phyloP scores from a whole-genome alignment of 2,329 filamentous ascomycete species.

The Cercospora zeae-maydis region DNA sequence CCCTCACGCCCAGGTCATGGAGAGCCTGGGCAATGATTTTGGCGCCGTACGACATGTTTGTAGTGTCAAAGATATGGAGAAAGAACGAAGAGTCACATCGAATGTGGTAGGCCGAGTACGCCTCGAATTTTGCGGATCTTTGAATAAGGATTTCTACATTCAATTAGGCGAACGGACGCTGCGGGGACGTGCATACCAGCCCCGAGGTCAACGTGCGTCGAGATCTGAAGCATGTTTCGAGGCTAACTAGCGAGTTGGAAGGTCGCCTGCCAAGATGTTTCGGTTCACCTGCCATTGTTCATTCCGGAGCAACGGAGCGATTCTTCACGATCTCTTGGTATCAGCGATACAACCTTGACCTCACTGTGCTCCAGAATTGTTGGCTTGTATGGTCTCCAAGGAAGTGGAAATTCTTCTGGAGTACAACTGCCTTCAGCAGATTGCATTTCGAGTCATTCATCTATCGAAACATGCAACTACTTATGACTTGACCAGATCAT shows the following conservation, averaged over 20 bases:
- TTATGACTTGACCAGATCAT: conserved; percentile 17
- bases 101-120: background rate
- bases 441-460: background rate
- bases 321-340: background rate
- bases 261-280: conserved; percentile 1
- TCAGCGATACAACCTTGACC: background rate
- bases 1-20: conserved; percentile 48
- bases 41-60: conserved; percentile 36
- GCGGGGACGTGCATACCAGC: conserved; percentile 2
- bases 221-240: conserved; percentile 4
- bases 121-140: background rate
- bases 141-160: background rate
- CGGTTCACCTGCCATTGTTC: background rate
- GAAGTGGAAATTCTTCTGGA: background rate
- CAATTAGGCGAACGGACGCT: background rate
- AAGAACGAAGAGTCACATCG: background rate
- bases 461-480: background rate
- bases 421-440: background rate
- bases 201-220: conserved; percentile 15
- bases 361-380: background rate
- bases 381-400: background rate
- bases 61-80: background rate
- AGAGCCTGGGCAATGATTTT: conserved; percentile 50
- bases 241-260: background rate
- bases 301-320: background rate